phyloP scores from a whole-genome alignment of 352 stramenopile genomes.

The Phytopythium helicoides region DNA sequence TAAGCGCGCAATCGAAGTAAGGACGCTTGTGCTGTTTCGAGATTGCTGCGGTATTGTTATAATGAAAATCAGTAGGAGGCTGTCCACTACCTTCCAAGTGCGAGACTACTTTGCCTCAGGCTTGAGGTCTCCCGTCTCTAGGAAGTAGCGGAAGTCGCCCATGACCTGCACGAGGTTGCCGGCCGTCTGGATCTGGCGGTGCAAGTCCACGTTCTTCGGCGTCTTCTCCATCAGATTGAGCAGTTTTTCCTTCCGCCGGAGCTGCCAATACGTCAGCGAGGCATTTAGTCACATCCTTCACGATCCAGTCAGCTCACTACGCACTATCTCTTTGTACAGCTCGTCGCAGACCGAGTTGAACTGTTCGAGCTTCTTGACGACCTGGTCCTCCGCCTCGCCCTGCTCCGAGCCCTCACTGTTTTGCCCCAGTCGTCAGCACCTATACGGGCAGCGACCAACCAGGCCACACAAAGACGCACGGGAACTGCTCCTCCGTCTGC shows the following conservation, averaged over 20 bases:
- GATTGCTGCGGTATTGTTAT: too few relatives aligned
- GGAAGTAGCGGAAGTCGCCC: slow-evolving; percentile 78
- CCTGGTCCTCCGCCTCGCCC: slow-evolving; percentile 55
- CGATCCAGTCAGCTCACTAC: slow-evolving; percentile 5
- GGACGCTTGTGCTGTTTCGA: too few relatives aligned
- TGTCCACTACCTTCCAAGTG: neutral
- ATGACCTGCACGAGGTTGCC: slow-evolving; percentile 82
- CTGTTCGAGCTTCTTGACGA: slow-evolving; percentile 85
- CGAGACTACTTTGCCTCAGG: slow-evolving; percentile 20
- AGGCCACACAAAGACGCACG: slow-evolving; percentile 27
- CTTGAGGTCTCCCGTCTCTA: slow-evolving; percentile 61
- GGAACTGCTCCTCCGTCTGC: slow-evolving; percentile 70
- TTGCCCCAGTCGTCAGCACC: neutral
- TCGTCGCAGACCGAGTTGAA: slow-evolving; percentile 89
- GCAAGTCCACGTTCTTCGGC: slow-evolving; percentile 79
- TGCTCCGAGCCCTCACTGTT: slow-evolving; percentile 33
- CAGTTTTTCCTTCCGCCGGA: slow-evolving; percentile 80
- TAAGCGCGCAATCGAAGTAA: neutral
- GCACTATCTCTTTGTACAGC: slow-evolving; percentile 87
- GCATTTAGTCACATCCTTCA: neutral
- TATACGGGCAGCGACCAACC: neutral
- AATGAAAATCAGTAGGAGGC: too few relatives aligned
- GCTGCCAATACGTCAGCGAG: slow-evolving; percentile 21
- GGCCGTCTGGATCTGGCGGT: slow-evolving; percentile 84
- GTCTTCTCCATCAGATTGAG: slow-evolving; percentile 85